Evolutionary conservation across 148 eudicot genomes (phyloP).

Genomic region (Chenopodium berlandieri): DNA sequence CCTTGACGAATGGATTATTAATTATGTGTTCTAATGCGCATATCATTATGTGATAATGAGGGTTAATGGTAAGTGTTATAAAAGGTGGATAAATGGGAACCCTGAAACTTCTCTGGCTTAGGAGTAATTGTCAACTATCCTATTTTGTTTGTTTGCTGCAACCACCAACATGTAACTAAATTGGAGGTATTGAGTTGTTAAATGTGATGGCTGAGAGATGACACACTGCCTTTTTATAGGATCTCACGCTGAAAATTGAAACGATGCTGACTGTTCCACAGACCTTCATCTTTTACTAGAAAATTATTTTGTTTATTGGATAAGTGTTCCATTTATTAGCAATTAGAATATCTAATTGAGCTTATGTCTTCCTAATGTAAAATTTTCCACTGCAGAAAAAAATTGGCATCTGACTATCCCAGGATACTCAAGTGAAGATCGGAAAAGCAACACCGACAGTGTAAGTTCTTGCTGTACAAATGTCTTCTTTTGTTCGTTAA

Average conservation of each 20-base stretch:
- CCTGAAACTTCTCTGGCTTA: neutral
- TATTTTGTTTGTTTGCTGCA: neutral
- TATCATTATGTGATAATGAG: neutral
- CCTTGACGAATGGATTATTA: neutral
- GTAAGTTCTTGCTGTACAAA: constrained; percentile 43
- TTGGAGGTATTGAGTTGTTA: neutral
- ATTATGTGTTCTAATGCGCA: neutral
- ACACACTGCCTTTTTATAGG: neutral
- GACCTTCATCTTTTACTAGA: neutral
- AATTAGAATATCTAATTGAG: neutral
- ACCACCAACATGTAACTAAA: neutral
- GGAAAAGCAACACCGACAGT: constrained; percentile 44
- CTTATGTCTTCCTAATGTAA: constrained; percentile 19
- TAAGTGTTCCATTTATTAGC: neutral
- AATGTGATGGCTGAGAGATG: neutral
- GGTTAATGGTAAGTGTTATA: neutral
- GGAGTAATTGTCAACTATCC: neutral
- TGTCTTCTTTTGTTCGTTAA: neutral
- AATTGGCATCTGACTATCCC: constrained; percentile 80
- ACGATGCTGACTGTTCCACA: constrained; percentile 11
- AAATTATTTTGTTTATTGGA: constrained; percentile 3
- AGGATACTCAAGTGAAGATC: constrained; percentile 82
- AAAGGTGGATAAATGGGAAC: neutral
- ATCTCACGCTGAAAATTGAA: neutral
- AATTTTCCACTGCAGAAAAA: constrained; percentile 56